Evolutionary conservation across 2,329 filamentous ascomycete genomes (phyloP).

Genomic region (Helminthosporium solani): DNA sequence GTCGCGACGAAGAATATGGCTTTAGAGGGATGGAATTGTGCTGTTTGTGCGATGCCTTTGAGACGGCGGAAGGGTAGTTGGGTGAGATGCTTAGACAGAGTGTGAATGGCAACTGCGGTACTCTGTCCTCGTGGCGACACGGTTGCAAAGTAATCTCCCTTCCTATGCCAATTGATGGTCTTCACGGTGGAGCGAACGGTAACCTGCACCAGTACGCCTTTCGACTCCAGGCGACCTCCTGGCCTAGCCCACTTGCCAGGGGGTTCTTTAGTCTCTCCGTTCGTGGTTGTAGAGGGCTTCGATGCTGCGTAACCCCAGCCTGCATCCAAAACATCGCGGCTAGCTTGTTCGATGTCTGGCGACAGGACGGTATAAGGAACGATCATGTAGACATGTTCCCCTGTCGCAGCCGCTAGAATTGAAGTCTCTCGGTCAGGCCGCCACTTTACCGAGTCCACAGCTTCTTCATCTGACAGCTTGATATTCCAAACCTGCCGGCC

Average conservation of each 20-base stretch:
- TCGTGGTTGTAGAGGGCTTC: slow-evolving; percentile 53
- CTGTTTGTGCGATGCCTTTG: slow-evolving; percentile 77
- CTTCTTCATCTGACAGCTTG: slow-evolving; percentile 72
- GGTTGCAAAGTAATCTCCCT: slow-evolving; percentile 91
- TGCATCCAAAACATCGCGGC: slow-evolving; percentile 74
- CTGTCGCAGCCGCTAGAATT: slow-evolving; percentile 79
- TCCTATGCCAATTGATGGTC: slow-evolving; percentile 88
- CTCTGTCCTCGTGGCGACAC: slow-evolving; percentile 78
- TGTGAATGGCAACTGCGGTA: slow-evolving; percentile 89
- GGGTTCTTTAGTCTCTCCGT: slow-evolving; percentile 67
- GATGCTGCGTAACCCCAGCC: slow-evolving; percentile 93
- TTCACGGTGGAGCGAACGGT: slow-evolving; percentile 81
- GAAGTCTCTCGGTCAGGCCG: slow-evolving; percentile 77
- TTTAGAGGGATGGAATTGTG: slow-evolving; percentile 90
- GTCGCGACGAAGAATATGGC: slow-evolving; percentile 96
- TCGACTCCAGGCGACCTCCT: slow-evolving; percentile 68
- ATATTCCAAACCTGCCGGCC: slow-evolving; percentile 86
- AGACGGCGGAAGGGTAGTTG: slow-evolving; percentile 87
- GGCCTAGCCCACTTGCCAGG: slow-evolving; percentile 84
- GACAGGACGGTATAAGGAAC: slow-evolving; percentile 67
- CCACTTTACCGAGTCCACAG: slow-evolving; percentile 87
- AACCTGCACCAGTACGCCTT: slow-evolving; percentile 76
- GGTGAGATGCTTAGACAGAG: slow-evolving; percentile 88
- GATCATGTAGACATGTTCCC: slow-evolving; percentile 82
- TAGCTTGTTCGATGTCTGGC: slow-evolving; percentile 71